phyloP scores from a whole-genome alignment of 148 eudicot species.

The Selenicereus undatus region DNA sequence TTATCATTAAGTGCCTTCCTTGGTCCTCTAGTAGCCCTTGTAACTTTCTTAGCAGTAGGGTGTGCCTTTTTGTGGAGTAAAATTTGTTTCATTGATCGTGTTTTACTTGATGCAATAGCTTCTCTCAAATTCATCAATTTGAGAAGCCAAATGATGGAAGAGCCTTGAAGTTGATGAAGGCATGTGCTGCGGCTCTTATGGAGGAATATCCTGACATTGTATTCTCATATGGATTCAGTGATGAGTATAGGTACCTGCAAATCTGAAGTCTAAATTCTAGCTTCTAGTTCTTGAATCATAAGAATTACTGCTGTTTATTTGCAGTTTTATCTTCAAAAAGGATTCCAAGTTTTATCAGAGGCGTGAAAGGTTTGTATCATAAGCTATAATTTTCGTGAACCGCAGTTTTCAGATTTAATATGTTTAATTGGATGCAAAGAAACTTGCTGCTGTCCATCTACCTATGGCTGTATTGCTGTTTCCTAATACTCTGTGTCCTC shows the following conservation, averaged over 20 bases:
- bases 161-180: constrained; percentile 78
- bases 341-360: constrained; percentile 67
- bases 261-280: not conserved
- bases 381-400: not conserved
- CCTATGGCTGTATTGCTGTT: constrained; percentile 1
- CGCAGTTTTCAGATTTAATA: not conserved
- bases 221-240: constrained; percentile 74
- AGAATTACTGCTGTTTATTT: constrained; percentile 20
- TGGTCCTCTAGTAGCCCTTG: not conserved
- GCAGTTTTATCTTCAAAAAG: constrained; percentile 78
- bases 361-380: constrained; percentile 63
- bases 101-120: constrained; percentile 34
- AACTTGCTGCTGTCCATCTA: not conserved
- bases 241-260: constrained; percentile 61
- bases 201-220: constrained; percentile 69
- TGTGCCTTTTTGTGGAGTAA: not conserved
- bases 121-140: constrained; percentile 64
- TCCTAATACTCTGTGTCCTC: not conserved
- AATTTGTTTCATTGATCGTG: not conserved
- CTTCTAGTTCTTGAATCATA: constrained; percentile 1
- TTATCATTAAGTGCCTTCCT: too few relatives aligned
- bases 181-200: constrained; percentile 62
- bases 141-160: constrained; percentile 69
- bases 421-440: not conserved
- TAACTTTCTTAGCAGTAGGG: not conserved